phyloP scores from a whole-genome alignment of 768 basidiomycete genomes.

The Xerocomellus intermedius region DNA sequence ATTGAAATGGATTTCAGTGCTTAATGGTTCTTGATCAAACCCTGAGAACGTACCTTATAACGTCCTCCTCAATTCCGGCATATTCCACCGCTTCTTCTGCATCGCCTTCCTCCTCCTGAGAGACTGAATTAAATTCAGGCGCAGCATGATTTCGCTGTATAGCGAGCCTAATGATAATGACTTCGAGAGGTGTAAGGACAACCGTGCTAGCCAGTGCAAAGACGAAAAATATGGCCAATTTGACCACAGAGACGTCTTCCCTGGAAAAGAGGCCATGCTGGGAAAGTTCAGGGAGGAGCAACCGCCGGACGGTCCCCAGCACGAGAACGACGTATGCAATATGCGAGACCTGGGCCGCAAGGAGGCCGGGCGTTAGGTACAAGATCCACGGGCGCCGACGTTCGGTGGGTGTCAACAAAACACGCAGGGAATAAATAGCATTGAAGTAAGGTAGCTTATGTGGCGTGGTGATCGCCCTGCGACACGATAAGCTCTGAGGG shows the following conservation, averaged over 20 bases:
- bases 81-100: slow-evolving; percentile 60
- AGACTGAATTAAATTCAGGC: slow-evolving; percentile 68
- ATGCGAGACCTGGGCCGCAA: slow-evolving; percentile 43
- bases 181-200: slow-evolving; percentile 74
- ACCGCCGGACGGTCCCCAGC: slow-evolving; percentile 41
- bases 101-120: slow-evolving; percentile 71
- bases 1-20: slow-evolving; percentile 3
- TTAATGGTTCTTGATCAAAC: not conserved
- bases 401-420: slow-evolving; percentile 80
- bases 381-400: slow-evolving; percentile 75
- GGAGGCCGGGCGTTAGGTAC: slow-evolving; percentile 73
- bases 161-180: slow-evolving; percentile 73
- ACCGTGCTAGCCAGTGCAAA: slow-evolving; percentile 55
- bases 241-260: slow-evolving; percentile 47
- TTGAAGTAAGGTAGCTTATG: slow-evolving; percentile 68
- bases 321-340: slow-evolving; percentile 46
- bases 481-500: slow-evolving; percentile 1
- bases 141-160: slow-evolving; percentile 84
- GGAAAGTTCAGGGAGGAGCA: slow-evolving; percentile 58
- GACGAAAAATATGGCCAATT: slow-evolving; percentile 53
- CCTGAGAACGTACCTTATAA: slow-evolving; percentile 62
- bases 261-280: slow-evolving; percentile 31
- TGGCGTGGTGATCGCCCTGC: slow-evolving; percentile 80
- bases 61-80: slow-evolving; percentile 72
- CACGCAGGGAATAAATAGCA: slow-evolving; percentile 55